Conservation (phyloP, 2,329 filamentous ascomycete species). For the Zopfia rhizophila region DNA sequence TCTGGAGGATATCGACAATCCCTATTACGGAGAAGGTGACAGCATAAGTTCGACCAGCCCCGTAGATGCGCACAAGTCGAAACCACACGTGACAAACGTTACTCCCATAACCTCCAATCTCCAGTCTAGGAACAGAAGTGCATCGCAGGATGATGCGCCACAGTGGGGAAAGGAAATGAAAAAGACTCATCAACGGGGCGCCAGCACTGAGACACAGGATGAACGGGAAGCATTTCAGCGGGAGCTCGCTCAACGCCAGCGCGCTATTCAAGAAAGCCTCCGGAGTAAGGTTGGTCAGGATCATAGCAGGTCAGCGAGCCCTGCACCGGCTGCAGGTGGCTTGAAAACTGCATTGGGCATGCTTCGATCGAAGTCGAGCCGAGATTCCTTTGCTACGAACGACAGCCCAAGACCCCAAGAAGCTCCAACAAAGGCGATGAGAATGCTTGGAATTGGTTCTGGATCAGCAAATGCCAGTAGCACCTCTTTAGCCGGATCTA, state of each 20-base stretch:
- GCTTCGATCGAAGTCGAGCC: conserved; percentile 73
- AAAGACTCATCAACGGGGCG: conserved; percentile 59
- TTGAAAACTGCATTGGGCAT: conserved; percentile 70
- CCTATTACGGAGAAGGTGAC: conserved; percentile 47
- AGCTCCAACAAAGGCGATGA: conserved; percentile 65
- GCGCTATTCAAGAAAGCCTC: conserved; percentile 77
- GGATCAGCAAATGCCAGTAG: conserved; percentile 49
- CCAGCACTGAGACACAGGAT: conserved; percentile 62
- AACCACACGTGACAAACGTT: conserved; percentile 12
- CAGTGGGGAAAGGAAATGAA: conserved; percentile 62
- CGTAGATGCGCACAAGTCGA: conserved; percentile 38
- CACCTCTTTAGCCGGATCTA: conserved; percentile 40
- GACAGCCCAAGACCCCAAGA: conserved; percentile 48
- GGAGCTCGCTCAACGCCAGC: conserved; percentile 76
- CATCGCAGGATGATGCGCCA: conserved; percentile 22
- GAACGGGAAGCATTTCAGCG: conserved; percentile 77
- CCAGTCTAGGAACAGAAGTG: conserved; percentile 10
- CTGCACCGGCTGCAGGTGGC: conserved; percentile 45
- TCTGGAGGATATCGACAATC: conserved; percentile 60
- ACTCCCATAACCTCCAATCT: conserved; percentile 6
- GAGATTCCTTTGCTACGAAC: conserved; percentile 69
- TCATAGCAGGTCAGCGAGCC: conserved; percentile 60
- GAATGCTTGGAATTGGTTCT: conserved; percentile 69
- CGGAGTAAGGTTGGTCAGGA: conserved; percentile 71
- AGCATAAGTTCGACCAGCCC: conserved; percentile 50